Conservation (phyloP, 1,139 yeast species). For the Magnusiomyces fungicola region DNA sequence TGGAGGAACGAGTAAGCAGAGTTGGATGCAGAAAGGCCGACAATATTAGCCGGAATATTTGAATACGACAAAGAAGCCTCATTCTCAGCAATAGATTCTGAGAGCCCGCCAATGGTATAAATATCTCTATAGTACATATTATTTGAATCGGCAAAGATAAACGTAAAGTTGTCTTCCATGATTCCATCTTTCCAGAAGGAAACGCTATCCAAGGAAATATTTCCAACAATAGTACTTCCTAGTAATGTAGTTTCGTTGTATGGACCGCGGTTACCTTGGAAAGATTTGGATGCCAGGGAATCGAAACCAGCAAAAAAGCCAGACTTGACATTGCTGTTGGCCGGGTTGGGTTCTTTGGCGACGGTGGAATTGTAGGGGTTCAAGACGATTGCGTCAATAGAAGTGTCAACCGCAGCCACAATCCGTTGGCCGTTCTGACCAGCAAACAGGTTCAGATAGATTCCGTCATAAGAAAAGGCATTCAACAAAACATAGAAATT, state of each 20-base stretch:
- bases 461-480: not conserved
- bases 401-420: not conserved
- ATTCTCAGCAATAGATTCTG: constrained; percentile 4
- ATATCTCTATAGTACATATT: constrained; percentile 6
- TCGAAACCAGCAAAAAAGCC: not conserved
- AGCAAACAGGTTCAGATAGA: not conserved
- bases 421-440: not conserved
- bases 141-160: constrained; percentile 19
- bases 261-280: not conserved
- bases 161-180: constrained; percentile 14
- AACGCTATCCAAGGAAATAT: constrained; percentile 15
- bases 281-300: not conserved
- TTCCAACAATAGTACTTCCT: not conserved
- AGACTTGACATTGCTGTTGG: no score
- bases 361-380: not conserved
- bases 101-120: constrained; percentile 5
- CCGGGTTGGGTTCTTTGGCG: not conserved
- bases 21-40: constrained; percentile 20
- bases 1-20: constrained; percentile 12
- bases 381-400: not conserved
- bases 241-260: not conserved
- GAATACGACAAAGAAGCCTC: constrained; percentile 4
- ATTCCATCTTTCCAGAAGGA: constrained; percentile 9
- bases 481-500: no score
- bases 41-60: constrained; percentile 17